These are phyloP conservation scores for Pythium periplocum DNA, from an alignment of 352 stramenopile genomes.

Conservation along the genomic window DNA sequence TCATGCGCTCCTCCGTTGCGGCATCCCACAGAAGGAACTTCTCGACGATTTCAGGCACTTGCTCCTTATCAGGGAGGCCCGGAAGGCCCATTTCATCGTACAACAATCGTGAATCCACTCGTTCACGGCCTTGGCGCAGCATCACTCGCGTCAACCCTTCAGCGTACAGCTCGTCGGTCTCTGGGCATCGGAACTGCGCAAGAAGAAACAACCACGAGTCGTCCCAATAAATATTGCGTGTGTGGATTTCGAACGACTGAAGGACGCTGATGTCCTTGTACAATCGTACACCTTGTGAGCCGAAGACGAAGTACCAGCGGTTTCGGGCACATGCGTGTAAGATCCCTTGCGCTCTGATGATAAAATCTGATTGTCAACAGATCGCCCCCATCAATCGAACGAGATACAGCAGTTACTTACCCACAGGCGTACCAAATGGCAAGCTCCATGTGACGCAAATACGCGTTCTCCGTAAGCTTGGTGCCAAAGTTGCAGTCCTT, in stretches of 20 bases:
- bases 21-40: constrained; percentile 56
- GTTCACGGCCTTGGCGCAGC: constrained; percentile 45
- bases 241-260: constrained; percentile 60
- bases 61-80: constrained; percentile 29
- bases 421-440: constrained; percentile 67
- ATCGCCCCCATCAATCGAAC: not conserved
- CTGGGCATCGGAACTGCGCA: constrained; percentile 59
- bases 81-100: constrained; percentile 53
- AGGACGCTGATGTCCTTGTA: constrained; percentile 49
- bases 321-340: constrained; percentile 47
- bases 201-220: constrained; percentile 68
- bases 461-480: constrained; percentile 57
- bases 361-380: not conserved
- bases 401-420: constrained; percentile 15
- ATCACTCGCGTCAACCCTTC: constrained; percentile 61
- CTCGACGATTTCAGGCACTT: constrained; percentile 41
- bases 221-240: constrained; percentile 66
- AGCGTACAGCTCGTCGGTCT: constrained; percentile 54
- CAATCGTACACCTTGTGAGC: constrained; percentile 59
- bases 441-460: constrained; percentile 71
- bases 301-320: constrained; percentile 67
- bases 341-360: constrained; percentile 37
- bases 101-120: constrained; percentile 39
- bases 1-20: constrained; percentile 50
- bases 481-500: constrained; percentile 48